These are phyloP conservation scores for Kazachstania martiniae DNA, from an alignment of 805 yeast species.

Conservation along the genomic window DNA sequence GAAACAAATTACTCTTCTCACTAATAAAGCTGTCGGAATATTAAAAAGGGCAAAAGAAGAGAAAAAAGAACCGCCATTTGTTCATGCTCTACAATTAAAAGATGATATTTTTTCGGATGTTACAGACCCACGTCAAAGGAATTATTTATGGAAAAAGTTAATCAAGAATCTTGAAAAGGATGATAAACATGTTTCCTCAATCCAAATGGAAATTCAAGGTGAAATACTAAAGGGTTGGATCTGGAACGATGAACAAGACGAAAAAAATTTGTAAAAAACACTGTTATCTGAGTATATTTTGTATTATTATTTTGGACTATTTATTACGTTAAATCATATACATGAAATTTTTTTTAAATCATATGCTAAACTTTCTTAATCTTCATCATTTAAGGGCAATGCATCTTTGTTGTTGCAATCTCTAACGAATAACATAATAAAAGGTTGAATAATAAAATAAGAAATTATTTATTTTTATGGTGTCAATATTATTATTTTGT, in stretches of 20 bases:
- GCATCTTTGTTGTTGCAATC: too few relatives aligned
- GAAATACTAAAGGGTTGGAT: conserved; percentile 79
- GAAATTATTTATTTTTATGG: too few relatives aligned
- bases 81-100: conserved; percentile 59
- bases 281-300: too few relatives aligned
- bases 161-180: conserved; percentile 40
- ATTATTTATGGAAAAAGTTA: conserved; percentile 48
- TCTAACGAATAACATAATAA: too few relatives aligned
- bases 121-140: conserved; percentile 20
- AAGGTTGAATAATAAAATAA: too few relatives aligned
- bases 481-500: too few relatives aligned
- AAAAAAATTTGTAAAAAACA: too few relatives aligned
- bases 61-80: conserved; percentile 31
- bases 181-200: conserved; percentile 43
- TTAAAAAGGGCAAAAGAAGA: conserved; percentile 36
- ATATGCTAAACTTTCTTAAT: too few relatives aligned
- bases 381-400: too few relatives aligned
- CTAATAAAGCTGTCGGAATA: conserved; percentile 27
- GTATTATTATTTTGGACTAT: too few relatives aligned
- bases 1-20: conserved; percentile 31
- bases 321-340: too few relatives aligned
- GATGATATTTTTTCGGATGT: conserved; percentile 40
- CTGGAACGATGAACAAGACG: conserved; percentile 47
- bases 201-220: conserved; percentile 63
- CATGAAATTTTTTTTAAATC: too few relatives aligned